Conservation (phyloP, 495 filamentous ascomycete species). For the Aspergillus cavernicola region DNA sequence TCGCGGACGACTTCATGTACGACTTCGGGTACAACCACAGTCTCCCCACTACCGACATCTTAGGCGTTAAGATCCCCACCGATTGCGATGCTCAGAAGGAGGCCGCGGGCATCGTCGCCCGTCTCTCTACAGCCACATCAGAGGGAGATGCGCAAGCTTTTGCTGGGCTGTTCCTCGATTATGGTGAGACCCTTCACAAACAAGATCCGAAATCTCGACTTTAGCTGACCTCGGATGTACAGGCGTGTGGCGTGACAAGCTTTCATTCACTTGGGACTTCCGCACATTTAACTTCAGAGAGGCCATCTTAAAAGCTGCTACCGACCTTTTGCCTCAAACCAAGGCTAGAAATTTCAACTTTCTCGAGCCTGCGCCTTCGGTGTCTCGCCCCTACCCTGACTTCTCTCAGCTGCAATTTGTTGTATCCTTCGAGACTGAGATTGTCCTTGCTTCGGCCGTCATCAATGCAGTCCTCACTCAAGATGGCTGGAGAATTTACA, state of each 20-base stretch:
- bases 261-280: constrained; percentile 25
- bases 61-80: constrained; percentile 16
- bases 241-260: constrained; percentile 28
- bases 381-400: constrained; percentile 22
- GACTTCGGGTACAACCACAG: constrained; percentile 36
- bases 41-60: constrained; percentile 18
- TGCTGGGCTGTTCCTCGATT: constrained; percentile 19
- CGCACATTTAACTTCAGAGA: constrained; percentile 24
- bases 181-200: constrained; percentile 16
- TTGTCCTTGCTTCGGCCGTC: constrained; percentile 22
- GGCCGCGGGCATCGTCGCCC: constrained; percentile 17
- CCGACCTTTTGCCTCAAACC: constrained; percentile 23
- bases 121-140: not conserved
- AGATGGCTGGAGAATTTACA: constrained; percentile 23
- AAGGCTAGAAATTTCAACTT: constrained; percentile 22
- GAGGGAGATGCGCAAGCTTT: constrained; percentile 17
- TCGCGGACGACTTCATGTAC: constrained; percentile 23
- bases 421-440: constrained; percentile 22
- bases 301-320: constrained; percentile 21
- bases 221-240: not conserved
- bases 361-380: constrained; percentile 18
- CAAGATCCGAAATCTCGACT: not conserved
- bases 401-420: constrained; percentile 23
- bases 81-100: constrained; percentile 20
- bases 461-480: constrained; percentile 22